Evolutionary conservation across 176 grass and related monocot species (phyloP).

Genomic region (Triticum urartu): DNA sequence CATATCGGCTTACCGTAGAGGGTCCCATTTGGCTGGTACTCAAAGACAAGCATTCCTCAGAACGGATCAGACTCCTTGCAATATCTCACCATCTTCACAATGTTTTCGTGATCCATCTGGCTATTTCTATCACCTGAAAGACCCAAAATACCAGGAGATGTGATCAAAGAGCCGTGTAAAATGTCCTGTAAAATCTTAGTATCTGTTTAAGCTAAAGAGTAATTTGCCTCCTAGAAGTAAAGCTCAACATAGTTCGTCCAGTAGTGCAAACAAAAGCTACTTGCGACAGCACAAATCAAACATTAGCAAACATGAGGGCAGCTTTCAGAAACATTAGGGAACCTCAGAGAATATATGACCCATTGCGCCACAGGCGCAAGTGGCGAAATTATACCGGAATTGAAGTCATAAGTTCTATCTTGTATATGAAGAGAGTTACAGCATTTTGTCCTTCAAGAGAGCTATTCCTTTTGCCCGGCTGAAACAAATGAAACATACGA

Average conservation of each 20-base stretch:
- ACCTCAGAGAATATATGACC: too few species aligned
- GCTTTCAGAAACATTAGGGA: too few species aligned
- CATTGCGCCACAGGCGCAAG: too few species aligned
- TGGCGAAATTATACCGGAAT: too few species aligned
- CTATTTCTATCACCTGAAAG: constrained; percentile 66
- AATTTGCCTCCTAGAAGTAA: constrained; percentile 26
- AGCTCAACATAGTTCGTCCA: neutral
- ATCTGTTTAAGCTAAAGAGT: neutral
- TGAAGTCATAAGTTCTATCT: too few species aligned
- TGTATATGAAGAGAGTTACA: too few species aligned
- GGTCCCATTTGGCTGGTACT: constrained; percentile 85
- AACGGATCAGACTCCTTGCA: constrained; percentile 76
- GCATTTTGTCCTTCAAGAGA: too few species aligned
- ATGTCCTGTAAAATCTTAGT: neutral
- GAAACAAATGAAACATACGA: too few species aligned
- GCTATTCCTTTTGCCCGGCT: too few species aligned
- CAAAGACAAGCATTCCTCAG: constrained; percentile 72
- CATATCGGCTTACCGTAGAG: constrained; percentile 52
- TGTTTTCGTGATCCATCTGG: constrained; percentile 52
- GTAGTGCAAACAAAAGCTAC: neutral
- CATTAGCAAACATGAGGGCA: too few species aligned
- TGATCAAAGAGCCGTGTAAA: neutral
- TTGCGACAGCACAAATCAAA: too few species aligned
- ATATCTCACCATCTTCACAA: constrained; percentile 66
- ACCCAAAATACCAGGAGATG: constrained; percentile 7